Base-by-base conservation (phyloP, 805 yeast species). In the Ogataea pignaliae region DNA sequence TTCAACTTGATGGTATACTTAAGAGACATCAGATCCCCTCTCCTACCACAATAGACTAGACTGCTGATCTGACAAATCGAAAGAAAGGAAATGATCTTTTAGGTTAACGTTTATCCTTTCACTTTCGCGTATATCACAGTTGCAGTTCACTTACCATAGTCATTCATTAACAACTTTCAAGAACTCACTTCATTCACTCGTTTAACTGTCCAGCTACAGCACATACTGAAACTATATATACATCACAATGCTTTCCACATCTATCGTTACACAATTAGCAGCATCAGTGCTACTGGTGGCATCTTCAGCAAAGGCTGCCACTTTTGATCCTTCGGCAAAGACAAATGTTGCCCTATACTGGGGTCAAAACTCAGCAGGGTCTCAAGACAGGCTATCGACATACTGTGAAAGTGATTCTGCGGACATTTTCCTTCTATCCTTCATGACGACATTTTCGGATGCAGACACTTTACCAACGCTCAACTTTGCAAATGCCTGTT, bases 281-380 rank as follows among this genome's bases (percentile, higher is more conserved):
- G 21, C 42, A 16, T 42, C 53, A 3, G 41, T 55, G 18, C 29
- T 44, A 8, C 37, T 52, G 16, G 35, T 51, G 36, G 36, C 51
- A 8, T 15, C 53, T 10, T 40, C 40, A 2, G 46, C 50, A 3
- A 29, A 37, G 12, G 63, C 66, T 10, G 10, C 39, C n/a, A 18
- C 43, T 15, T 67, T 66, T 46, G 56, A 63, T 50, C 55, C 71
- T 10, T 44, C 61, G 14, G 62, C 80, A 31, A 70, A 74, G 38
- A 57, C 71, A 29, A 85, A 86, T 51, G 78, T 88, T 33, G 96
- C 84, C 17, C 72, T 85, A 8, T 88, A 88, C 66, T 88, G 96
- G 96, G 96, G 97, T 42, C 96, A 88, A 65, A 77, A 78, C 55
- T 79, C 91, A 13, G 81, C 76, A n/a, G 87, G 87, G 8, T 70